A percentile compares a stretch with the other conserved stretches of the same genome.
Conservation (phyloP, 2,329 filamentous ascomycete species). For the Ceratocystis diversiconidia region DNA sequence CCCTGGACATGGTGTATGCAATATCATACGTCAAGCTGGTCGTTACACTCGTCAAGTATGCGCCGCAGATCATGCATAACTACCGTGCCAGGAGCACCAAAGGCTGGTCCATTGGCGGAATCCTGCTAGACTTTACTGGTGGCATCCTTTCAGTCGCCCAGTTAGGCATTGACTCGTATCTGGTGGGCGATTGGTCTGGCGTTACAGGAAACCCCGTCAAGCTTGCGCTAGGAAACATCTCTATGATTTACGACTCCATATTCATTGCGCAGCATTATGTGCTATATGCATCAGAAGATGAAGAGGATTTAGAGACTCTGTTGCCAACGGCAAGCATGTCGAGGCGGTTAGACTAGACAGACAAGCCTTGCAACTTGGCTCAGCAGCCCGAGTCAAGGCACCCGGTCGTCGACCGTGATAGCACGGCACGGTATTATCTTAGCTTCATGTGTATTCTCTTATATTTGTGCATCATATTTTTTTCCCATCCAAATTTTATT, state of each 20-base stretch:
- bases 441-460: not conserved
- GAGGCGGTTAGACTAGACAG: constrained; percentile 19
- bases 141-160: constrained; percentile 71
- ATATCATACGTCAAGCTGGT: constrained; percentile 80
- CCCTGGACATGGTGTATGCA: constrained; percentile 50
- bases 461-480: not conserved
- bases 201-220: constrained; percentile 87
- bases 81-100: constrained; percentile 69
- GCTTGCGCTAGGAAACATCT: constrained; percentile 71
- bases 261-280: constrained; percentile 85
- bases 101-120: constrained; percentile 77
- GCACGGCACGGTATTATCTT: too few relatives aligned
- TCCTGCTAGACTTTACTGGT: constrained; percentile 70
- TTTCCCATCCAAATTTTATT: not conserved
- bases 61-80: constrained; percentile 73
- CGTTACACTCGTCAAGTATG: constrained; percentile 83
- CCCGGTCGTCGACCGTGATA: too few relatives aligned
- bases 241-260: constrained; percentile 69
- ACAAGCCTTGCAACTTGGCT: not conserved
- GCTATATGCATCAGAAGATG: constrained; percentile 39
- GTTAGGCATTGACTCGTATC: constrained; percentile 67
- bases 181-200: constrained; percentile 79
- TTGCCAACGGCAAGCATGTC: constrained; percentile 23
- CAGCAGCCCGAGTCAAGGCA: not conserved
- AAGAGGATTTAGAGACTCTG: constrained; percentile 22